Evolutionary conservation across 371 early-diverging fungal species (phyloP).

Genomic region (Mucor circinelloides): DNA sequence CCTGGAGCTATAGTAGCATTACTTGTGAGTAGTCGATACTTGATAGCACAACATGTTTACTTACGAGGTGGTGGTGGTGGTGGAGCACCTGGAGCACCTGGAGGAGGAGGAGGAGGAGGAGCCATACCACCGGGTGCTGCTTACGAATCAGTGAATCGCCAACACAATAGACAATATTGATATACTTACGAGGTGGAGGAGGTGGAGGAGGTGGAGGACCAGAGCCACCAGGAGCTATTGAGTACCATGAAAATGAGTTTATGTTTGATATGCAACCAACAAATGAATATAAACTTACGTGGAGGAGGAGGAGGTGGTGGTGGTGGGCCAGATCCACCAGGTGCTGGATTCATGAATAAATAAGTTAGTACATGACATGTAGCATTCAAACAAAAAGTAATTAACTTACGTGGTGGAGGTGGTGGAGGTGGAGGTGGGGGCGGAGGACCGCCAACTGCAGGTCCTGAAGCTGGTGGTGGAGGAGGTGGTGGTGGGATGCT

Average conservation of each 20-base stretch:
- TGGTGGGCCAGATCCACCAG: constrained; percentile 3
- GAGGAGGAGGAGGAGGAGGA: constrained; percentile 25
- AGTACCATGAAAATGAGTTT: not conserved
- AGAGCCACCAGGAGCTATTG: constrained; percentile 3
- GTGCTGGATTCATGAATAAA: not conserved
- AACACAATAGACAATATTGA: not conserved
- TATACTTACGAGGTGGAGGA: constrained; percentile 3
- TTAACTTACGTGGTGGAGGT: constrained; percentile 21
- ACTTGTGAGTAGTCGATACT: not conserved
- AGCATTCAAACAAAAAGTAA: not conserved
- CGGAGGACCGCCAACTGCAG: constrained; percentile 1
- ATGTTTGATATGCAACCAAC: no score
- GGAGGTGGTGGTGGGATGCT: constrained; percentile 1
- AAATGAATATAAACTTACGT: constrained; percentile 14
- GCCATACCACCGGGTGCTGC: constrained; percentile 14
- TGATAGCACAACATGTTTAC: not conserved
- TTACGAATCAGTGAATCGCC: not conserved
- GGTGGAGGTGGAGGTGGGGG: constrained; percentile 30
- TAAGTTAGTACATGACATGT: not conserved
- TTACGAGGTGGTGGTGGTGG: constrained; percentile 30
- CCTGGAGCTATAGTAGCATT: constrained; percentile 14
- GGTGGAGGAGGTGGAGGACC: not conserved
- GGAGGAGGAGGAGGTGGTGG: constrained; percentile 23
- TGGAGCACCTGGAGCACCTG: constrained; percentile 8
- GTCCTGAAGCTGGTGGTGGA: constrained; percentile 12